Conservation (phyloP, 2,329 filamentous ascomycete genomes). For the Diplodia scrobiculata region DNA sequence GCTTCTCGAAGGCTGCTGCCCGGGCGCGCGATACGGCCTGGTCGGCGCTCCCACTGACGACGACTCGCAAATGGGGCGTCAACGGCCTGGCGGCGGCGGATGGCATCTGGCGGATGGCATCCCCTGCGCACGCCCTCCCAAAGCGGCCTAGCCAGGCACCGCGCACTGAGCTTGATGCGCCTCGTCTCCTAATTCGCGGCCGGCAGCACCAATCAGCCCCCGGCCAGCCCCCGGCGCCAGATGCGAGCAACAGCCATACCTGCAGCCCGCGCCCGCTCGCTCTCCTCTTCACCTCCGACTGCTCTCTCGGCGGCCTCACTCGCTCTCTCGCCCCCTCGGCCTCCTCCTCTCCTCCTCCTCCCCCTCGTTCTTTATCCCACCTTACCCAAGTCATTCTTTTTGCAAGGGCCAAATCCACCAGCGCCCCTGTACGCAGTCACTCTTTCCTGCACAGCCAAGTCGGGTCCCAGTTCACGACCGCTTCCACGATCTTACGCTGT, state of each 20-base stretch:
- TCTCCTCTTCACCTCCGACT: conserved; percentile 27
- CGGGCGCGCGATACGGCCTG: conserved; percentile 1
- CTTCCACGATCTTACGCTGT: conserved; percentile 43
- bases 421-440: not conserved
- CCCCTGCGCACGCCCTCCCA: conserved; percentile 15
- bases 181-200: conserved; percentile 19
- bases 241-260: conserved; percentile 24
- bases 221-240: conserved; percentile 14
- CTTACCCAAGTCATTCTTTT: conserved; percentile 31
- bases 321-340: conserved; percentile 14
- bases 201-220: conserved; percentile 20
- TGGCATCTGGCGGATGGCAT: not conserved
- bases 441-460: conserved; percentile 9
- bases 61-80: conserved; percentile 19
- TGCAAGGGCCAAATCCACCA: conserved; percentile 28
- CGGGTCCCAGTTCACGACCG: conserved; percentile 14
- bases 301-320: conserved; percentile 20
- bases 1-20: conserved; percentile 18
- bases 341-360: not conserved
- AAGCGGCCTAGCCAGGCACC: conserved; percentile 15
- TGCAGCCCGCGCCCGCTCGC: conserved; percentile 19
- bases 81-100: conserved; percentile 15
- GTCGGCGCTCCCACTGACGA: conserved; percentile 1
- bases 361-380: conserved; percentile 20
- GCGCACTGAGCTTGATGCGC: conserved; percentile 23